Base-by-base conservation (phyloP, 306 rosid species). In the Potentilla sterilis region DNA sequence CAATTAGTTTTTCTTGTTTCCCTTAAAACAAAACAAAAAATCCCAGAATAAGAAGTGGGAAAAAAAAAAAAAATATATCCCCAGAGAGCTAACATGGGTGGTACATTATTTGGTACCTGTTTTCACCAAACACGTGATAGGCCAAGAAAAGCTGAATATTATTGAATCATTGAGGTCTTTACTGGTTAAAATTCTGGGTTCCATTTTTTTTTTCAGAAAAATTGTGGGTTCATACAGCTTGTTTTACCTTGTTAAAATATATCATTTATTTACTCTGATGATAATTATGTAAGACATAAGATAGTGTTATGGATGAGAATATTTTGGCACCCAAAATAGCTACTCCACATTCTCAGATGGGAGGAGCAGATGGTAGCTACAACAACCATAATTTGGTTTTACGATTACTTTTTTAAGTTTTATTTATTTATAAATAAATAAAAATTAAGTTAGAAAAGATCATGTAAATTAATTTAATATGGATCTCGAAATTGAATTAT, bases 91-190 rank as follows among this genome's bases (percentile, higher is more conserved):
- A 61, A 62, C 38, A 16, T 78, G 76, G 79, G 14, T 7, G 69
- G 40, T 11, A 38, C 38, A 24, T 34, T 49, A 32, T 14, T 51
- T 69, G 63, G 24, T 32, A 62, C 66, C 13, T 19, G 21, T 66
- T 38, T 66, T 62, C 55, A 87, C 86, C 88, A 80, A 84, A 75
- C 86, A 82, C 63, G 71, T 84, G 85, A 77, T 9, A 54, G 9
- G 21, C 5, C 24, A 16, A 70, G 35, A 16, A 44, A 14, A 40
- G 3, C 14, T 24, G 67, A 59, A 16, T 13, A 40, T 34, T 14
- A 34, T 22, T 58, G 67, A 44, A 16, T 44, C 34, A 28, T 43
- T 16, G 57, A 54, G 61, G 61, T 54, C 12, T 8, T 7, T 9
- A 28, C 61, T 6, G 28, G 28, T 28, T 28, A 28, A 28, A 28